Evolutionary conservation across 2,329 filamentous ascomycete species (phyloP).

Genomic region (Colletotrichum lini): DNA sequence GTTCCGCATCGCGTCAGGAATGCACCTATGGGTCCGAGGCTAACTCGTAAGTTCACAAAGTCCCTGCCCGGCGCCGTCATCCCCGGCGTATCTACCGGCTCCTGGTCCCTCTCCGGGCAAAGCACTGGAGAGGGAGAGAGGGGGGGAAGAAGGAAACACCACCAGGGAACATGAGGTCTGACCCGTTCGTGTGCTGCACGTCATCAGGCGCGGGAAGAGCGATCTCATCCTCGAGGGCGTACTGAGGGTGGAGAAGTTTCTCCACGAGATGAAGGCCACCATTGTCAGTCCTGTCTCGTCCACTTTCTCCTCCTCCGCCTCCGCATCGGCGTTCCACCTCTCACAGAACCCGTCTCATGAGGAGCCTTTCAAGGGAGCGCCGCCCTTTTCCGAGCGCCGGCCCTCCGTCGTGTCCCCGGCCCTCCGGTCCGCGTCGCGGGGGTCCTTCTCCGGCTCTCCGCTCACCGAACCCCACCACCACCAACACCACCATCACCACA

Average conservation of each 20-base stretch:
- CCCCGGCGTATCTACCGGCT: constrained; percentile 20
- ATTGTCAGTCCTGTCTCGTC: constrained; percentile 50
- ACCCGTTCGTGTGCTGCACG: constrained; percentile 23
- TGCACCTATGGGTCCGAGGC: constrained; percentile 61
- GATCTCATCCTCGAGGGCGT: constrained; percentile 67
- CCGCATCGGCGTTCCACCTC: constrained; percentile 28
- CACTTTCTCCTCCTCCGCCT: not conserved
- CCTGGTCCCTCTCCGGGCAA: not conserved
- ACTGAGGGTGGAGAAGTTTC: constrained; percentile 61
- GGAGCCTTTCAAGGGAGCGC: constrained; percentile 28
- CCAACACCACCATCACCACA: too few relatives aligned
- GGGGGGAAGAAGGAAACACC: not conserved
- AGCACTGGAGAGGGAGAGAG: not conserved
- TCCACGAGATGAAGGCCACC: constrained; percentile 60
- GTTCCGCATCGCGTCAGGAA: constrained; percentile 53
- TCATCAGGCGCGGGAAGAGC: constrained; percentile 61
- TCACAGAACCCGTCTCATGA: constrained; percentile 35
- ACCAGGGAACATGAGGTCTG: constrained; percentile 10
- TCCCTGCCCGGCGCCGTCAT: constrained; percentile 12
- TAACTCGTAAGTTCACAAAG: constrained; percentile 57
- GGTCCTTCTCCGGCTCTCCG: constrained; percentile 44
- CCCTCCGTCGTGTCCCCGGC: constrained; percentile 40
- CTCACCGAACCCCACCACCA: constrained; percentile 40
- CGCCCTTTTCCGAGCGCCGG: constrained; percentile 28
- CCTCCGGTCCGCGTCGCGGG: constrained; percentile 46